Evolutionary conservation across 768 basidiomycete genomes (phyloP).

Genomic region (Suillus brevipes): DNA sequence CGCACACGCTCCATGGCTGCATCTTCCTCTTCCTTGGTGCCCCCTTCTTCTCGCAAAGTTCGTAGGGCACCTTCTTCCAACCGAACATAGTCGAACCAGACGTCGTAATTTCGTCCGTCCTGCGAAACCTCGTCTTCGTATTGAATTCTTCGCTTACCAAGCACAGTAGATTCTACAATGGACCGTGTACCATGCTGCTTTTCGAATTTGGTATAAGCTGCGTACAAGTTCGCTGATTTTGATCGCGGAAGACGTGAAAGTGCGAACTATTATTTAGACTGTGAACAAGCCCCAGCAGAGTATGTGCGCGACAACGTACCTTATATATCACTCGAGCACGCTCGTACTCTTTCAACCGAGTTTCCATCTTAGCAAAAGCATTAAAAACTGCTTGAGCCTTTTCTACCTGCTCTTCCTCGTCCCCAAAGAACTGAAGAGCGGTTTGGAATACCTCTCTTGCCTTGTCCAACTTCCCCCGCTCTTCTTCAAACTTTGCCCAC

Average conservation of each 20-base stretch:
- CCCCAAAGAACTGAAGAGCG: constrained; percentile 86
- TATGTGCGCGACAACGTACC: constrained; percentile 40
- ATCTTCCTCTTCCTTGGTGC: constrained; percentile 68
- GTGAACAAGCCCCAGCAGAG: constrained; percentile 5
- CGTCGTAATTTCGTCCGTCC: constrained; percentile 93
- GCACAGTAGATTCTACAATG: constrained; percentile 88
- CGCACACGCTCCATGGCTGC: constrained; percentile 66
- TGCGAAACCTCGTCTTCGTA: constrained; percentile 95
- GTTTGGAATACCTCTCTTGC: constrained; percentile 89
- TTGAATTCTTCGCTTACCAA: constrained; percentile 97
- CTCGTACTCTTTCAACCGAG: constrained; percentile 92
- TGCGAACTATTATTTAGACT: constrained; percentile 68
- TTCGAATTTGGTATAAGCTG: constrained; percentile 95
- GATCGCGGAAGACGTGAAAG: constrained; percentile 88
- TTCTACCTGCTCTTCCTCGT: constrained; percentile 85
- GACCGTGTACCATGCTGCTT: constrained; percentile 93
- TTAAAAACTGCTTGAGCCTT: constrained; percentile 90
- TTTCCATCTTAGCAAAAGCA: constrained; percentile 98
- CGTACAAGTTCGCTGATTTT: constrained; percentile 85
- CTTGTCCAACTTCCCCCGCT: constrained; percentile 62
- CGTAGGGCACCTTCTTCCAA: constrained; percentile 87
- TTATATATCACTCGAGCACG: constrained; percentile 97
- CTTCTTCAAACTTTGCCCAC: constrained; percentile 86
- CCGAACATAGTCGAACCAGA: constrained; percentile 96
- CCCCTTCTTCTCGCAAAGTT: constrained; percentile 74